These are phyloP conservation scores for Phalaenopsis equestris DNA, from an alignment of 106 monocot species.

Conservation along the genomic window DNA sequence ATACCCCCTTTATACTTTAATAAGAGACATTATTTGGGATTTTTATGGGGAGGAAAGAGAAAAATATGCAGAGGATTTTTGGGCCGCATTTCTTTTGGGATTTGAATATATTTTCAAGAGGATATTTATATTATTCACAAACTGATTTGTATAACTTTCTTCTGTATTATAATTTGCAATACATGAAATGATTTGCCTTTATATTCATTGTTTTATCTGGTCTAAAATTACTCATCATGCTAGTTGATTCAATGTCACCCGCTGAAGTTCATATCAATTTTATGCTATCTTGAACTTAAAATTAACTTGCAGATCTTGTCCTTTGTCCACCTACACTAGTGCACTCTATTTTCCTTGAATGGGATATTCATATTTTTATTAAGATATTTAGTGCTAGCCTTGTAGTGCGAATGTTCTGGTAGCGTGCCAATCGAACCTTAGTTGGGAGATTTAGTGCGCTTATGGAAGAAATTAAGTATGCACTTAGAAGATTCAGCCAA, in stretches of 20 bases:
- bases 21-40: background rate
- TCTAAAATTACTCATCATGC: background rate
- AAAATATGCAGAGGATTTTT: background rate
- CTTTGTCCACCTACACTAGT: background rate
- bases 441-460: background rate
- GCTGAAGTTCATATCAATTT: background rate
- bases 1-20: background rate
- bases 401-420: no score
- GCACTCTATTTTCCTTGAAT: background rate
- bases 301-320: background rate
- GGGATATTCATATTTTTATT: background rate
- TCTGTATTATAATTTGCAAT: background rate
- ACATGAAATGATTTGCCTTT: background rate
- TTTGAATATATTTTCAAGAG: background rate
- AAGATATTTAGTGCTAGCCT: no score
- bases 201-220: background rate
- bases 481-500: no score
- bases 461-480: no score
- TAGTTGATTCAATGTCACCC: background rate
- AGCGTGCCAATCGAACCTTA: background rate
- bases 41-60: no score
- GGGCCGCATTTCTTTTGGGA: background rate
- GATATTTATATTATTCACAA: background rate
- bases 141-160: background rate
- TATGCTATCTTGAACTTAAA: background rate